Base-by-base conservation (phyloP, 2,329 filamentous ascomycete genomes). In the Microthyrium microscopicum region DNA sequence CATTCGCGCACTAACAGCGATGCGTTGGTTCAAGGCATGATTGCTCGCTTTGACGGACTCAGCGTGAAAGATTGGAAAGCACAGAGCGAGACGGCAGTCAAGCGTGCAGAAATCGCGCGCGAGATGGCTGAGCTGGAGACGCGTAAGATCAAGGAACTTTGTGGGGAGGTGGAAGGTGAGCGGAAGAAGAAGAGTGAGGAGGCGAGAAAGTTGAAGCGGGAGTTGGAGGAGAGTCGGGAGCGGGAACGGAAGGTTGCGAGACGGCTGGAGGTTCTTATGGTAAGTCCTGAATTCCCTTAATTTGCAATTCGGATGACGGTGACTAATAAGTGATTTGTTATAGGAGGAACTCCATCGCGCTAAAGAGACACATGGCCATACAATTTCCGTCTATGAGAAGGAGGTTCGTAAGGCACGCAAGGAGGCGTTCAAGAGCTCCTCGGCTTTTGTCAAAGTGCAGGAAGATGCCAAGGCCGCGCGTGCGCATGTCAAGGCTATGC, bases 381-480 rank as follows among this genome's bases (percentile, higher is more conserved):
- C 50, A 8, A 50, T 54, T 29, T 34, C 42, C 13, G 39, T 78
- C 7, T 81, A 76, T 68, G 77, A 82, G 45, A 81, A 81, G 49
- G 77, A 82, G 50, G 73, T 80, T 27, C 67, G 76, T 35, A 64
- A 71, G 36, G 66, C 70, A 7, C 63, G 74, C 31, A 82, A 82
- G 44, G 77, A 82, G 44, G 73, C 72, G 3, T 81, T 80, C 62
- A 81, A 80, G 48, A 67, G 70, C n/a, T 74, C 79, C 43, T 79
- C 75, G 3, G 54, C 60, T 8, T 64, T 75, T 20, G 68, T 81
- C 44, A 79, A 79, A 48, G 50, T 77, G n/a, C 75, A 81, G 48
- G 77, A 81, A 44, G 76, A 82, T 45, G 62, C 80, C 41, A 81
- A 81, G 49, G 57, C 68, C 1, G 58, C 68, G 33, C 66, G 73